Conservation (phyloP, 208 protist genomes). For the Endotrypanum monterogeii region DNA sequence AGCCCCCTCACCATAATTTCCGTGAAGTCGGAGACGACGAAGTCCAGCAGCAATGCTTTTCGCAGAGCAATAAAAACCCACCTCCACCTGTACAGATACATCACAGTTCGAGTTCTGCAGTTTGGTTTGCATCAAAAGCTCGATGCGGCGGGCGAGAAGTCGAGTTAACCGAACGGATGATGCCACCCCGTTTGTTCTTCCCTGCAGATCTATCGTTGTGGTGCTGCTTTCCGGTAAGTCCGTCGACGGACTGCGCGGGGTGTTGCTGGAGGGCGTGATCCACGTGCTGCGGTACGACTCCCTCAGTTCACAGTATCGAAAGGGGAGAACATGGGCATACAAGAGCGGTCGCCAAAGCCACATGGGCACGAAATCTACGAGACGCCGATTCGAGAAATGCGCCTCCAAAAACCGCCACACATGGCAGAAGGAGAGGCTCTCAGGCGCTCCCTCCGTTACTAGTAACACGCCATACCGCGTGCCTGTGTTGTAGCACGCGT, state of each 20-base stretch:
- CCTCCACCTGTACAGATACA: conserved; percentile 43
- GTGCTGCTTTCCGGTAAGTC: not conserved
- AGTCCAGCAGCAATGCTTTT: conserved; percentile 39
- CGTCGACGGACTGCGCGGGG: not conserved
- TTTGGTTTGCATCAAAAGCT: conserved; percentile 9
- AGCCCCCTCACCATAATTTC: conserved; percentile 24
- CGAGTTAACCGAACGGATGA: not conserved
- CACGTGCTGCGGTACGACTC: conserved; percentile 14
- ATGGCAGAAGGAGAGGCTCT: conserved; percentile 18
- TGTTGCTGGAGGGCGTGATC: not conserved
- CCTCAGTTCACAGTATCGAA: not conserved
- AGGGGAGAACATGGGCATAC: conserved; percentile 40
- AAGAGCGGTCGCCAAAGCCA: conserved; percentile 42
- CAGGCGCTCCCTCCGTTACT: conserved; percentile 37
- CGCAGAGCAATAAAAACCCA: conserved; percentile 26
- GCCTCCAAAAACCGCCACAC: conserved; percentile 25
- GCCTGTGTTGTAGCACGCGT: conserved; percentile 28
- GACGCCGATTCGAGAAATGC: conserved; percentile 24
- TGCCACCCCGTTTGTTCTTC: not conserved
- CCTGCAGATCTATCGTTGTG: not conserved
- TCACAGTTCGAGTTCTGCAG: not conserved
- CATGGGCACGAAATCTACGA: conserved; percentile 32
- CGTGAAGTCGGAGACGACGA: conserved; percentile 23
- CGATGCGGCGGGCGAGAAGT: conserved; percentile 9
- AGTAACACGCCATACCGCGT: conserved; percentile 40